A percentile compares a stretch with the other conserved stretches of the same genome.
phyloP scores from a whole-genome alignment of 257 asterid genomes.

The Jasminum sambac region DNA sequence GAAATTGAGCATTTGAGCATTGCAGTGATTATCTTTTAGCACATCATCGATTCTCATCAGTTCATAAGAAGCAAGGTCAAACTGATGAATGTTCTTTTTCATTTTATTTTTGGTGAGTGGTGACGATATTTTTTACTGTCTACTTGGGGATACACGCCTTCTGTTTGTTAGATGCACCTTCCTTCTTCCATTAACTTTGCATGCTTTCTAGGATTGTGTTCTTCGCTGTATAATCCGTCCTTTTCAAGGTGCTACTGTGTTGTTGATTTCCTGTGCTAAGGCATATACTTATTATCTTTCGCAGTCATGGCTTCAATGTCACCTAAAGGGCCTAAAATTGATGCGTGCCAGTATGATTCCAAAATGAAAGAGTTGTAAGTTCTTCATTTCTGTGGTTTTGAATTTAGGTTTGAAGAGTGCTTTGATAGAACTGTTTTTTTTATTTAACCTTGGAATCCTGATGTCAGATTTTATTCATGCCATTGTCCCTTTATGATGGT shows the following conservation, averaged over 20 bases:
- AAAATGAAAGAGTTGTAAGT: slow-evolving; percentile 52
- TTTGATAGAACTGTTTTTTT: background rate
- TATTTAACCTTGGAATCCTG: background rate
- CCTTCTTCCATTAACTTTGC: background rate
- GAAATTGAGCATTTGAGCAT: background rate
- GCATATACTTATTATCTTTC: background rate
- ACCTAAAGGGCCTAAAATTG: slow-evolving; percentile 46
- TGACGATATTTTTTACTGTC: background rate
- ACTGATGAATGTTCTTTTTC: background rate
- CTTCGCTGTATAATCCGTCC: background rate
- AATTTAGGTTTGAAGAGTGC: background rate
- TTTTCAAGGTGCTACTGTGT: background rate
- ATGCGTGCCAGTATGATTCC: slow-evolving; percentile 43
- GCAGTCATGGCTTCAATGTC: slow-evolving; percentile 47
- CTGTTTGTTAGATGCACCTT: background rate
- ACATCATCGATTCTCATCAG: background rate
- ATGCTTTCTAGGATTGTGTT: background rate
- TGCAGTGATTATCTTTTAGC: background rate
- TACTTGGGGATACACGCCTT: background rate
- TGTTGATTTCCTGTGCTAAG: background rate
- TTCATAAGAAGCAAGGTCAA: background rate
- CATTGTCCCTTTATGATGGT: background rate
- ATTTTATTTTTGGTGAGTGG: background rate
- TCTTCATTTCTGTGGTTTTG: too few species aligned
- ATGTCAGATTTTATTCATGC: background rate